Percentiles rank a stretch among this genome's conserved stretches.
These are phyloP conservation scores for Aquilaria yunnanensis DNA, from an alignment of 345 rosid genomes.

Conservation along the genomic window DNA sequence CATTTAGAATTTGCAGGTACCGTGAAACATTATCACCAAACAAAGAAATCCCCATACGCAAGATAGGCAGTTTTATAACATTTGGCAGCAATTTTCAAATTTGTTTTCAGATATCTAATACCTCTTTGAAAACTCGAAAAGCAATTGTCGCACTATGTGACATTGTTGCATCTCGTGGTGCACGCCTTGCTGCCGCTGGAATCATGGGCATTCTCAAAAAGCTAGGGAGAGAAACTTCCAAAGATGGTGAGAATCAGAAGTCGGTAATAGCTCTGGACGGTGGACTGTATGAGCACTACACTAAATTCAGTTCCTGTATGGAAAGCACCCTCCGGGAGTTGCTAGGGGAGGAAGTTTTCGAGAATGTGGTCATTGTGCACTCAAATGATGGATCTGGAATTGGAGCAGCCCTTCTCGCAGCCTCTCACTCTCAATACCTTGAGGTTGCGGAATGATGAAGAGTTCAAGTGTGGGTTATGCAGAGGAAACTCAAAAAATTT, in stretches of 20 bases:
- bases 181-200: constrained; percentile 79
- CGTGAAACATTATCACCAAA: no score
- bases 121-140: constrained; percentile 55
- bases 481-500: no score
- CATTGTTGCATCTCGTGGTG: constrained; percentile 63
- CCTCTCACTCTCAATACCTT: constrained; percentile 59
- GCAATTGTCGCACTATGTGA: constrained; percentile 58
- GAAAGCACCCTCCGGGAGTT: constrained; percentile 55
- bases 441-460: constrained; percentile 15
- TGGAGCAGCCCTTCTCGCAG: constrained; percentile 77
- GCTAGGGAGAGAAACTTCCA: constrained; percentile 52
- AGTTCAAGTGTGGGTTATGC: neutral
- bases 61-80: neutral
- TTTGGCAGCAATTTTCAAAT: neutral
- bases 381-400: constrained; percentile 77
- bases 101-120: constrained; percentile 37
- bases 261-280: constrained; percentile 78
- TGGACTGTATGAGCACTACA: constrained; percentile 70
- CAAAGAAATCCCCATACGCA: no score
- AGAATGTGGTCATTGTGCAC: constrained; percentile 35
- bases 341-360: constrained; percentile 53
- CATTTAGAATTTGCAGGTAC: no score
- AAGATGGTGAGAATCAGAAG: constrained; percentile 48
- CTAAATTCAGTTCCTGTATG: constrained; percentile 49
- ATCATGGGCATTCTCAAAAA: constrained; percentile 69